These are phyloP conservation scores for Lantana camara DNA, from an alignment of 257 asterid genomes.

Conservation along the genomic window DNA sequence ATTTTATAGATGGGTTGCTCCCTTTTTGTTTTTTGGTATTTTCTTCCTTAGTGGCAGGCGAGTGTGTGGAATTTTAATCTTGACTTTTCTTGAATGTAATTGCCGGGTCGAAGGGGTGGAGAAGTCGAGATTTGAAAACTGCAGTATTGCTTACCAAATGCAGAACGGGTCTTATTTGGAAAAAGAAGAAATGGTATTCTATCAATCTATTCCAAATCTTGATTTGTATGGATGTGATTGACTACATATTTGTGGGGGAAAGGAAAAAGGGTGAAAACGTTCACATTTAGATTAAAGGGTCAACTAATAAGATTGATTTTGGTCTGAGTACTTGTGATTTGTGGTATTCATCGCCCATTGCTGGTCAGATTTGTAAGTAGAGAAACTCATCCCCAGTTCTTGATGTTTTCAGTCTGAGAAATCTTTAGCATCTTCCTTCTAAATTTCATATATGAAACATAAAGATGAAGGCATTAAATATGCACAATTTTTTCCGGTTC, in stretches of 20 bases:
- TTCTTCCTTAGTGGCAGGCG: no score
- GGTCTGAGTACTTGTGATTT: neutral
- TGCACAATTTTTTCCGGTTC: no score
- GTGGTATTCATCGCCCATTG: neutral
- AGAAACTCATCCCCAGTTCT: neutral
- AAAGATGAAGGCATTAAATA: no score
- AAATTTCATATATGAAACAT: no score
- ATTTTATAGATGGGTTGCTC: no score
- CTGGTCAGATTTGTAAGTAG: neutral
- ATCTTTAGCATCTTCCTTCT: no score
- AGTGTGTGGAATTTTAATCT: neutral
- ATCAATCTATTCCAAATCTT: neutral
- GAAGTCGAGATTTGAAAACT: neutral
- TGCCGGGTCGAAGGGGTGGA: neutral
- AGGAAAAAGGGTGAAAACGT: conserved; percentile 13
- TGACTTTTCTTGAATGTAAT: conserved; percentile 16
- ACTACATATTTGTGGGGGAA: neutral
- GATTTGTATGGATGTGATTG: neutral
- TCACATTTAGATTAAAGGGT: conserved; percentile 26
- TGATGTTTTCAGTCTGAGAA: neutral
- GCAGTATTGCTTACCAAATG: neutral
- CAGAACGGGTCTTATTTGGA: conserved; percentile 8
- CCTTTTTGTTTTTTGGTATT: no score
- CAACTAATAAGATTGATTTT: conserved; percentile 10
- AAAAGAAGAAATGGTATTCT: neutral